Evolutionary conservation across 2,329 filamentous ascomycete genomes (phyloP).

Genomic region (Microcyclosporella mali): DNA sequence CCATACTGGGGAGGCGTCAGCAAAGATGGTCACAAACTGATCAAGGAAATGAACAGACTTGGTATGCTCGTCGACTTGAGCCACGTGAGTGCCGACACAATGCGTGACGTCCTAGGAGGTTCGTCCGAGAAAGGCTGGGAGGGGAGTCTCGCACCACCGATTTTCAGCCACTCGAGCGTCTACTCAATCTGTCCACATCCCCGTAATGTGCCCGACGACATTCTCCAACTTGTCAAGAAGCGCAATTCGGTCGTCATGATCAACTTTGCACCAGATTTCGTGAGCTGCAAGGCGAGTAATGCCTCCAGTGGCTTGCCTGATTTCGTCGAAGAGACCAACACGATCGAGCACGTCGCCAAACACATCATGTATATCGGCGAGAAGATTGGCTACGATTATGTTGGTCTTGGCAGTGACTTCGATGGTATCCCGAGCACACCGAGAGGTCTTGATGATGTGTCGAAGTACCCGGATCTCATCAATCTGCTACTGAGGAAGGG

Average conservation of each 20-base stretch:
- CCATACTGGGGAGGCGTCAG: constrained; percentile 69
- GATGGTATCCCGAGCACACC: constrained; percentile 68
- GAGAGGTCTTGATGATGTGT: constrained; percentile 73
- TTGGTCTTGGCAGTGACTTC: constrained; percentile 85
- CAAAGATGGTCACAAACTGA: constrained; percentile 58
- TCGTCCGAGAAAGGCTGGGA: constrained; percentile 51
- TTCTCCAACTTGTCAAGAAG: constrained; percentile 68
- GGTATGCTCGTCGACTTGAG: constrained; percentile 91
- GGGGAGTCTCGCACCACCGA: constrained; percentile 72
- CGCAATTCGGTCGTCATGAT: constrained; percentile 79
- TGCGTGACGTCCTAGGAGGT: constrained; percentile 69
- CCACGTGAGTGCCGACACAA: constrained; percentile 73
- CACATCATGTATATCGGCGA: constrained; percentile 80
- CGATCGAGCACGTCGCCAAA: constrained; percentile 67
- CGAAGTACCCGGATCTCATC: constrained; percentile 73
- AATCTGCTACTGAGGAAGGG: constrained; percentile 67
- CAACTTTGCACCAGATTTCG: constrained; percentile 78
- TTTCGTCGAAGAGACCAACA: constrained; percentile 61
- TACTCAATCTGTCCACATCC: constrained; percentile 78
- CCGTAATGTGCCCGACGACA: constrained; percentile 80
- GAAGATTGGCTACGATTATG: constrained; percentile 77
- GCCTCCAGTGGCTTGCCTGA: constrained; percentile 58
- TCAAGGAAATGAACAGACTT: constrained; percentile 87
- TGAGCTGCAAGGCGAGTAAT: constrained; percentile 60
- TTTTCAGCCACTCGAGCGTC: constrained; percentile 83